Evolutionary conservation across 2,329 filamentous ascomycete genomes (phyloP).

Genomic region (Hymenotorrendiella dingleyae): DNA sequence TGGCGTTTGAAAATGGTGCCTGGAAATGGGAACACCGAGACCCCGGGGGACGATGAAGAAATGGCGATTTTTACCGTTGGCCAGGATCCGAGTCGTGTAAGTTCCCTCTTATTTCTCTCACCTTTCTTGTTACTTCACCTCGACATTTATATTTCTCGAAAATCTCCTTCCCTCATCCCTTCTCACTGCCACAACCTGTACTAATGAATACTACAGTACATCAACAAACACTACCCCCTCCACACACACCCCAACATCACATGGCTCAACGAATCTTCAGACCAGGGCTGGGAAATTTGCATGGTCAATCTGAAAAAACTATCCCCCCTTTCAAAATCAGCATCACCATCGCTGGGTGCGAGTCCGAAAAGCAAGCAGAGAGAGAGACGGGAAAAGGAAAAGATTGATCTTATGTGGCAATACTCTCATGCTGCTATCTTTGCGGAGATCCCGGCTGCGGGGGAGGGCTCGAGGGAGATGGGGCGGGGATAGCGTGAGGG

Average conservation of each 20-base stretch:
- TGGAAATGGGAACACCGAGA: neutral
- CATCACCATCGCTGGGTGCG: neutral
- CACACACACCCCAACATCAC: constrained; percentile 1
- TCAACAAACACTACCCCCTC: constrained; percentile 8
- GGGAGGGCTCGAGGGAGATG: neutral
- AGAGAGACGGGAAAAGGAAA: neutral
- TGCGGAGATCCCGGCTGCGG: constrained; percentile 8
- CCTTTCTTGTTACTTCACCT: no score
- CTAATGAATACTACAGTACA: constrained; percentile 4
- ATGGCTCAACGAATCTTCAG: constrained; percentile 11
- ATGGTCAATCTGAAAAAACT: constrained; percentile 9
- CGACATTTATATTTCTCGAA: neutral
- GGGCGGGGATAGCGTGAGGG: no score
- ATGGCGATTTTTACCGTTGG: constrained; percentile 2
- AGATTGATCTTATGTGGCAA: constrained; percentile 9
- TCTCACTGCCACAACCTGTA: neutral
- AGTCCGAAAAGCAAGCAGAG: neutral
- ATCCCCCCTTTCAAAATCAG: neutral
- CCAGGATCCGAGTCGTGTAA: constrained; percentile 8
- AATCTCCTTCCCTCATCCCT: neutral
- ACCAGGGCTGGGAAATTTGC: constrained; percentile 10
- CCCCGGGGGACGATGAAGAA: constrained; percentile 1
- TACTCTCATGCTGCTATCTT: constrained; percentile 16
- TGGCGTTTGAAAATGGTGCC: constrained; percentile 10
- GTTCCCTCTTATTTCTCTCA: neutral